Conservation (phyloP, 2,329 filamentous ascomycete species). For the Cladobotryum protrusum region DNA sequence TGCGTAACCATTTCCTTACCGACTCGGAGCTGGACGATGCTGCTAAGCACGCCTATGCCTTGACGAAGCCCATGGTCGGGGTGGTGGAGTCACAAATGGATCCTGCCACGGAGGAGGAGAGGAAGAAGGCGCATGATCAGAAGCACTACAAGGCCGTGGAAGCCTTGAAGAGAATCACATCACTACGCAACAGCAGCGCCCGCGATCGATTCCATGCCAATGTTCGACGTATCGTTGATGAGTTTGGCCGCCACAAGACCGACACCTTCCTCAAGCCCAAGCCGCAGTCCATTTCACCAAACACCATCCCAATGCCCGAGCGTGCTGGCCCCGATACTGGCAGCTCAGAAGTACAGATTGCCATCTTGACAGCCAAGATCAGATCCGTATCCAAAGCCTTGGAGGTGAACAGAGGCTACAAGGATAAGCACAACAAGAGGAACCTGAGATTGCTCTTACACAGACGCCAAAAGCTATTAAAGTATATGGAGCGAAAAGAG, state of each 20-base stretch:
- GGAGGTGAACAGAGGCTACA: slow-evolving; percentile 60
- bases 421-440: slow-evolving; percentile 91
- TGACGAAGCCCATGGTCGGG: slow-evolving; percentile 54
- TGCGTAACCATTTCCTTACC: slow-evolving; percentile 73
- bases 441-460: slow-evolving; percentile 83
- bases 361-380: slow-evolving; percentile 92
- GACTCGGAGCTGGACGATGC: slow-evolving; percentile 60
- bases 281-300: slow-evolving; percentile 39
- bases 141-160: slow-evolving; percentile 63
- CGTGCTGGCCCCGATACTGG: slow-evolving; percentile 90
- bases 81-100: slow-evolving; percentile 34
- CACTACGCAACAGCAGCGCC: slow-evolving; percentile 68
- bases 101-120: slow-evolving; percentile 31
- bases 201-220: slow-evolving; percentile 78
- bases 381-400: slow-evolving; percentile 69
- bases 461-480: slow-evolving; percentile 78
- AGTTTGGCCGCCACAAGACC: slow-evolving; percentile 87
- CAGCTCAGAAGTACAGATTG: slow-evolving; percentile 94
- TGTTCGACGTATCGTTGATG: slow-evolving; percentile 74
- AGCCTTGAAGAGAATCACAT: slow-evolving; percentile 73
- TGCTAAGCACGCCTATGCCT: slow-evolving; percentile 58
- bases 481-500: slow-evolving; percentile 84
- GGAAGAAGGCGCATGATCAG: slow-evolving; percentile 40
- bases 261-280: slow-evolving; percentile 63
- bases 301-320: slow-evolving; percentile 33